A percentile compares a stretch with the other conserved stretches of the same genome.
phyloP scores from a whole-genome alignment of 2,329 filamentous ascomycete species.

The Westerdykella ornata region DNA sequence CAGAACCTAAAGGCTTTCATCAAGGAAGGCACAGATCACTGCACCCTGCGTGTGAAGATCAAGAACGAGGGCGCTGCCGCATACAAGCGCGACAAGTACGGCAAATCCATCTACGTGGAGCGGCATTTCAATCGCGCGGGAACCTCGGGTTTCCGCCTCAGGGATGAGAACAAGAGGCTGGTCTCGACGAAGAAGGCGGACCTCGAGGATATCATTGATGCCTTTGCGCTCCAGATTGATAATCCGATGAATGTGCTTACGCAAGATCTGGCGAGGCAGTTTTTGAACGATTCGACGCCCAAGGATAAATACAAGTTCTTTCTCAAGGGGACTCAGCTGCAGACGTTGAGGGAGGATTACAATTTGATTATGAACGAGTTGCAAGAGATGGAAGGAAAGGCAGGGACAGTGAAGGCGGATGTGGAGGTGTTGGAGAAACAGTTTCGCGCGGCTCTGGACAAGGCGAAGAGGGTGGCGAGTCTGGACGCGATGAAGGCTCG shows the following conservation, averaged over 20 bases:
- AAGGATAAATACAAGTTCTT: constrained; percentile 94
- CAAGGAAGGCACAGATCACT: constrained; percentile 74
- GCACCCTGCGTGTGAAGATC: constrained; percentile 71
- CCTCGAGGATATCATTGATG: constrained; percentile 88
- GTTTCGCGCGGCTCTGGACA: constrained; percentile 56
- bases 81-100: constrained; percentile 76
- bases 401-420: constrained; percentile 56
- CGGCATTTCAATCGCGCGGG: constrained; percentile 74
- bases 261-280: constrained; percentile 90
- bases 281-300: constrained; percentile 77
- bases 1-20: constrained; percentile 85
- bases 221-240: constrained; percentile 87
- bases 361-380: constrained; percentile 71
- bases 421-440: constrained; percentile 54
- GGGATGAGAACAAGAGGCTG: constrained; percentile 60
- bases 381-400: constrained; percentile 62
- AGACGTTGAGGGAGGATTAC: constrained; percentile 89
- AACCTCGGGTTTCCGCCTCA: constrained; percentile 78
- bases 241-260: constrained; percentile 95
- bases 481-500: constrained; percentile 59
- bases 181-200: constrained; percentile 80
- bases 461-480: constrained; percentile 59
- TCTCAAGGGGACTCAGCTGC: constrained; percentile 85
- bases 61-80: constrained; percentile 85
- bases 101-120: constrained; percentile 81